A percentile compares a stretch with the other conserved stretches of the same genome.
Conservation (phyloP, 192 early-diverging fungal genomes). For the Rhizophagus sp. region DNA sequence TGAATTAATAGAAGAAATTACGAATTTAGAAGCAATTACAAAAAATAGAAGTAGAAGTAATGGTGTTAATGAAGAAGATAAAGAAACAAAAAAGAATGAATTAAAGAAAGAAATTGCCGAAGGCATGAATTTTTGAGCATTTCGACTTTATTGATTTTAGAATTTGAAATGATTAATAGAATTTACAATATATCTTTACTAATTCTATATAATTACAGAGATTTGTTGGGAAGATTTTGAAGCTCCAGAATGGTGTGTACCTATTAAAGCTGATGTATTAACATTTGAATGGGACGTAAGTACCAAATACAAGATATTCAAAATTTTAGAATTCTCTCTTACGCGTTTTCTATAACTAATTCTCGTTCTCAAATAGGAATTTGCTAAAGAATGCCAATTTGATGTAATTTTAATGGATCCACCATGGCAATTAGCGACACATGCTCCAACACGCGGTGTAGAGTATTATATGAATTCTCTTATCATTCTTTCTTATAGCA, state of each 20-base stretch:
- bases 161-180: conserved; percentile 37
- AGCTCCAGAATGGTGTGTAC: conserved; percentile 91
- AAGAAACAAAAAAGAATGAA: conserved; percentile 33
- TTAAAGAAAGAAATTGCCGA: conserved; percentile 27
- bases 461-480: not conserved
- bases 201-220: not conserved
- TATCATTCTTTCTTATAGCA: not conserved
- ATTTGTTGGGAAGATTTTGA: conserved; percentile 73
- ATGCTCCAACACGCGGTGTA: conserved; percentile 90
- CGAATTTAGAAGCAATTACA: conserved; percentile 47
- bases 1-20: conserved; percentile 55
- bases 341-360: not conserved
- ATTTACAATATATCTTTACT: not conserved
- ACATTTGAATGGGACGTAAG: conserved; percentile 91
- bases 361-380: conserved; percentile 41
- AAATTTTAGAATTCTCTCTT: no score
- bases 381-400: conserved; percentile 84
- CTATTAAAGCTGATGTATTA: conserved; percentile 94
- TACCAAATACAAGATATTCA: not conserved
- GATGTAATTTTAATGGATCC: conserved; percentile 95
- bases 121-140: not conserved
- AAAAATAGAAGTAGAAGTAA: conserved; percentile 22
- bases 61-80: conserved; percentile 25
- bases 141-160: no score
- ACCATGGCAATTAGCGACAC: conserved; percentile 95